A percentile compares a stretch with the other conserved stretches of the same genome.
These are phyloP conservation scores for Raphanus sativus DNA, from an alignment of 345 rosid species.

Conservation along the genomic window DNA sequence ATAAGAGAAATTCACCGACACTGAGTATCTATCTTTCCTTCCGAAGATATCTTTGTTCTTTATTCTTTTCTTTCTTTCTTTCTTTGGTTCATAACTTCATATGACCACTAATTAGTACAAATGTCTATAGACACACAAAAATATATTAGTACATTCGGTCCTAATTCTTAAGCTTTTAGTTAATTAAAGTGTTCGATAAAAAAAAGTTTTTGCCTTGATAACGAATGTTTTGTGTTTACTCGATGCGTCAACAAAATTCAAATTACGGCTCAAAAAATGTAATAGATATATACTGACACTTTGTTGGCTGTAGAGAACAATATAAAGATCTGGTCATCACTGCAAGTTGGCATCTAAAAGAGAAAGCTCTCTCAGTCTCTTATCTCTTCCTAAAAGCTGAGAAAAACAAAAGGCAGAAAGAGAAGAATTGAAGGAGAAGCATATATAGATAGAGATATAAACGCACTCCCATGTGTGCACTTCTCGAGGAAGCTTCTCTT, in stretches of 20 bases:
- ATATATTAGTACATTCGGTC: not conserved
- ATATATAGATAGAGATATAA: slow-evolving; percentile 20
- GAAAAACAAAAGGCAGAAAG: slow-evolving; percentile 41
- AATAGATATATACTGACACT: slow-evolving; percentile 10
- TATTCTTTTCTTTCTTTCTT: slow-evolving; percentile 28
- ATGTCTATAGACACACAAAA: not conserved
- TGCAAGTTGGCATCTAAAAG: slow-evolving; percentile 56
- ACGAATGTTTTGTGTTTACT: not conserved
- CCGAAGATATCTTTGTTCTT: slow-evolving; percentile 37
- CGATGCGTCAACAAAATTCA: not conserved
- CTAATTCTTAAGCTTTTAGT: not conserved
- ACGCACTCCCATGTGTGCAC: slow-evolving; percentile 41
- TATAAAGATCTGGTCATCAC: slow-evolving; percentile 39
- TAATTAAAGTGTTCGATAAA: not conserved
- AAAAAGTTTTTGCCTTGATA: not conserved
- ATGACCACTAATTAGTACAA: slow-evolving; percentile 28
- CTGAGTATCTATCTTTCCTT: slow-evolving; percentile 53
- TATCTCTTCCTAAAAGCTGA: slow-evolving; percentile 31
- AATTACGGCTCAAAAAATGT: slow-evolving; percentile 11
- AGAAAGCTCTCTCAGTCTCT: slow-evolving; percentile 51
- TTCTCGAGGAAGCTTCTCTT: slow-evolving; percentile 47
- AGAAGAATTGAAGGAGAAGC: slow-evolving; percentile 21
- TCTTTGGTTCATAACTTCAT: slow-evolving; percentile 14
- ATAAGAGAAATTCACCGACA: slow-evolving; percentile 34
- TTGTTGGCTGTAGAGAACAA: slow-evolving; percentile 34